Evolutionary conservation across 805 yeast genomes (phyloP).

Genomic region (Isabelozyma heimii): DNA sequence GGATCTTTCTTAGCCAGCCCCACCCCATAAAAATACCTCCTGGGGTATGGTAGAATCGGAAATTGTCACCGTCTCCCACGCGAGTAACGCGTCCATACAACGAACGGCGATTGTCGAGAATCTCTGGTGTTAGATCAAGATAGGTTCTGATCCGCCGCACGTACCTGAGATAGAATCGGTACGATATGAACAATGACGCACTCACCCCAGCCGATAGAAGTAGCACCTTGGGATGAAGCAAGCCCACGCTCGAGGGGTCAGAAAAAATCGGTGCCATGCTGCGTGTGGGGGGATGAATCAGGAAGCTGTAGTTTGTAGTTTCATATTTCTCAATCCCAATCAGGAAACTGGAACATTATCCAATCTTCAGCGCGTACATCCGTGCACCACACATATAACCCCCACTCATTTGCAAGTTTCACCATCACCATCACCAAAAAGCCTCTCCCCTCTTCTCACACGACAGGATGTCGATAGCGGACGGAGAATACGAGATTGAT

Average conservation of each 20-base stretch:
- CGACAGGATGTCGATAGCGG: slow-evolving; percentile 14
- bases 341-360: background rate
- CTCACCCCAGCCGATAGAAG: slow-evolving; percentile 35
- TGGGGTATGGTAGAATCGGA: slow-evolving; percentile 88
- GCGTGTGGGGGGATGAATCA: background rate
- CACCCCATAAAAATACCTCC: slow-evolving; percentile 88
- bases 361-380: too few relatives aligned
- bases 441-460: background rate
- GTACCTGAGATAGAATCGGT: slow-evolving; percentile 30
- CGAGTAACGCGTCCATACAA: slow-evolving; percentile 73
- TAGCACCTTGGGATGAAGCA: slow-evolving; percentile 39
- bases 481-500: slow-evolving; percentile 45
- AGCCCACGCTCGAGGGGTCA: background rate
- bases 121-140: slow-evolving; percentile 35
- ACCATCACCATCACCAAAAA: too few relatives aligned
- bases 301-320: too few relatives aligned
- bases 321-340: background rate
- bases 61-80: slow-evolving; percentile 96
- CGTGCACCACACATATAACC: too few relatives aligned
- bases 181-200: slow-evolving; percentile 24
- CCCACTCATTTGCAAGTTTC: too few relatives aligned
- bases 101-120: slow-evolving; percentile 23
- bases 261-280: slow-evolving; percentile 2
- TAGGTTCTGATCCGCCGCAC: slow-evolving; percentile 32
- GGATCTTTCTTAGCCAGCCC: slow-evolving; percentile 82